Base-by-base conservation (phyloP, 2,329 filamentous ascomycete genomes). In the Arthrobotrys entomopaga region DNA sequence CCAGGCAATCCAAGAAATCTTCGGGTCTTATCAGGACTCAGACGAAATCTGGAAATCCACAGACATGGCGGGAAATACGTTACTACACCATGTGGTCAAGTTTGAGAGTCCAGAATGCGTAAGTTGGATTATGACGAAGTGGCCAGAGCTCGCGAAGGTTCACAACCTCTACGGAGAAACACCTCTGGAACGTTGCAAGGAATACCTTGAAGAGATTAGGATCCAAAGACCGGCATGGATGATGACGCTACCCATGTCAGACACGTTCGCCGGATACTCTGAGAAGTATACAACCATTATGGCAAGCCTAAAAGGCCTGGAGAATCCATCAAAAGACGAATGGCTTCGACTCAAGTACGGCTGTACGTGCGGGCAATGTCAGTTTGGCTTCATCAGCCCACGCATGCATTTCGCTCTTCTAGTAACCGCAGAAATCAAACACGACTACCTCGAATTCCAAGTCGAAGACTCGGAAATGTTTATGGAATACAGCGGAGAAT, bases 241-340 rank as follows among this genome's bases (percentile, higher is more conserved):
- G 50, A 3, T n/a, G 53, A 38, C 53, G 43, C 65, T 60, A 54
- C 76, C 46, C 42, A 46, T 2, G 42, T 81, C 81, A 20, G 81
- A 82, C 67, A 54, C 77, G 1, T 82, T 82, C 73, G 8, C 49
- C 65, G 81, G 82, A 54, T 79, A 80, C 60, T 49, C 65, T 34
- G 38, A 77, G 22, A 73, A 77, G 16, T 78, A 78, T 63, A 76
- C 81, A 56, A 49, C 24, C 29, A 82, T 79, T 76, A 71, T 82
- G 24, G 76, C 77, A 26, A 49, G 63, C 48, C 77, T 81, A 2
- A 74, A 65, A 53, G 74, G 72, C 7, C 70, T 79, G 29, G 40
- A 71, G 16, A 34, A 34, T 34, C 29, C 29, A 34, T 34, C 29
- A 34, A 10, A 34, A 34, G 29, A 34, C 6, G 29, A 34, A 10